These are phyloP conservation scores for Carex cristatella DNA, from an alignment of 176 grass and related monocot species.

Conservation along the genomic window DNA sequence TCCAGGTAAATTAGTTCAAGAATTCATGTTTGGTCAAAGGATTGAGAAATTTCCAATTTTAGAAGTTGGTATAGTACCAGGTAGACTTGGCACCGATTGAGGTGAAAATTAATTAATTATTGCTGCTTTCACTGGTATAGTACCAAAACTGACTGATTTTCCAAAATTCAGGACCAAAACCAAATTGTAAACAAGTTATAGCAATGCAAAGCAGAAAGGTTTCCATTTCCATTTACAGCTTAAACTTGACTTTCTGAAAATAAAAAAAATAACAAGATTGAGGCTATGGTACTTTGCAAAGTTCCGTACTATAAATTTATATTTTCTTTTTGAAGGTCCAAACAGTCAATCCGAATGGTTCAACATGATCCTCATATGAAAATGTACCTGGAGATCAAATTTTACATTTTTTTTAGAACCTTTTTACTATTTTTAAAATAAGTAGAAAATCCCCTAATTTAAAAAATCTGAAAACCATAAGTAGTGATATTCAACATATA, in stretches of 20 bases:
- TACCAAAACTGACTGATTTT: background rate
- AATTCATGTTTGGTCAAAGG: background rate
- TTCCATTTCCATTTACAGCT: background rate
- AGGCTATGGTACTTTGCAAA: too few species aligned
- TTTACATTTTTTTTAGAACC: too few species aligned
- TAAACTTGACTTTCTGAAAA: background rate
- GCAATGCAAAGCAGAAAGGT: background rate
- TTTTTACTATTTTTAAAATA: too few species aligned
- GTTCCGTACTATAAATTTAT: too few species aligned
- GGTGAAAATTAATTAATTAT: background rate
- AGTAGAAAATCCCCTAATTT: too few species aligned
- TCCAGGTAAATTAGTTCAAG: too few species aligned
- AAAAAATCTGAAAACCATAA: too few species aligned
- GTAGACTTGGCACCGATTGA: background rate
- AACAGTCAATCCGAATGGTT: too few species aligned
- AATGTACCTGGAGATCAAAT: too few species aligned
- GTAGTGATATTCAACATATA: too few species aligned
- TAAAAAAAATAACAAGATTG: background rate
- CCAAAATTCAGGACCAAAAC: background rate
- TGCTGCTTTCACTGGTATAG: background rate
- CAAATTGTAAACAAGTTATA: background rate
- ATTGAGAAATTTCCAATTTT: constrained; percentile 1
- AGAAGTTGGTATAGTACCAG: background rate
- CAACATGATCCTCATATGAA: too few species aligned
- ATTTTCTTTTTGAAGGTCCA: too few species aligned